phyloP scores from a whole-genome alignment of 192 early-diverging fungal species.

The Entomortierella chlamydospora region DNA sequence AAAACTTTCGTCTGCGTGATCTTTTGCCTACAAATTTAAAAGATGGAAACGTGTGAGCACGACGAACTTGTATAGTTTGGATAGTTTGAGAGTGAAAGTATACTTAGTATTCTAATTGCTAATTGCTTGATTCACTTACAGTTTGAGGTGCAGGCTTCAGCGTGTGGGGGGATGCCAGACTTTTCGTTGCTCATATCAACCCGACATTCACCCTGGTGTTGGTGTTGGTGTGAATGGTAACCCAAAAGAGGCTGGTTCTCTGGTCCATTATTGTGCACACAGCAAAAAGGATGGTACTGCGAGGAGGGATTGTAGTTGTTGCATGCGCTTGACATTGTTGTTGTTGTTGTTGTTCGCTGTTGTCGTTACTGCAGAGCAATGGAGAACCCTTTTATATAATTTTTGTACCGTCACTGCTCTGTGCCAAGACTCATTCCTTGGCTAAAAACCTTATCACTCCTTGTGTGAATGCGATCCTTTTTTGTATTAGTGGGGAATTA shows the following conservation, averaged over 20 bases:
- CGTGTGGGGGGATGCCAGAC: not conserved
- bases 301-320: conserved; percentile 13
- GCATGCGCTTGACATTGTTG: not conserved
- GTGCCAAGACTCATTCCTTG: no score
- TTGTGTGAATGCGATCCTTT: no score
- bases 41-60: no score
- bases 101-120: no score
- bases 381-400: not conserved
- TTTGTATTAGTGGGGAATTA: no score
- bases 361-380: not conserved
- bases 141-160: conserved; percentile 1
- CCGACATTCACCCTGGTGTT: conserved; percentile 1
- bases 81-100: no score
- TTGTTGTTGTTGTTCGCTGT: not conserved
- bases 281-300: conserved; percentile 20
- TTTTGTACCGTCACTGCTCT: no score
- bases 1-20: not conserved
- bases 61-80: no score
- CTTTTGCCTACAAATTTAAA: not conserved
- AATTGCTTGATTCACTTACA: not conserved
- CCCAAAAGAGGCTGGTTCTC: conserved; percentile 30
- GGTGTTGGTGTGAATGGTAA: conserved; percentile 18
- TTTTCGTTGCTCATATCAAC: conserved; percentile 15
- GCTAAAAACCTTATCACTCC: no score
- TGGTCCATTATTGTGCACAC: conserved; percentile 11